A percentile compares a stretch with the other conserved stretches of the same genome.
phyloP scores from a whole-genome alignment of 352 stramenopile species.

The Pythium dissotocum region DNA sequence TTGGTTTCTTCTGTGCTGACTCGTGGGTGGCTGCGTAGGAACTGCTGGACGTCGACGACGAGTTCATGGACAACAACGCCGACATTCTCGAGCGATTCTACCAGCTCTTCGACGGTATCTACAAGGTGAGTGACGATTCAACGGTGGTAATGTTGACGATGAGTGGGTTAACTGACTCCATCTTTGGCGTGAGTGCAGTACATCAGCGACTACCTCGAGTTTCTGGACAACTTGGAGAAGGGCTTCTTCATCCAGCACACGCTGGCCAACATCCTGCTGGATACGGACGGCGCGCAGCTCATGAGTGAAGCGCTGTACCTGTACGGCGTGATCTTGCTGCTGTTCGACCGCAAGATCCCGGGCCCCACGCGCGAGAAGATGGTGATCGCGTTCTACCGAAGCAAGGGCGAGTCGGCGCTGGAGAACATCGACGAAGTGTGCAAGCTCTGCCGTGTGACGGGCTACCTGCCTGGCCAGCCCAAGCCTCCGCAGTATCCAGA shows the following conservation, averaged over 20 bases:
- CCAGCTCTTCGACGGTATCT: slow-evolving; percentile 74
- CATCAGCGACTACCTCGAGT: slow-evolving; percentile 91
- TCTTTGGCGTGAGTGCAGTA: slow-evolving; percentile 58
- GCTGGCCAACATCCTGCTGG: slow-evolving; percentile 92
- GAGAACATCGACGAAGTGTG: slow-evolving; percentile 92
- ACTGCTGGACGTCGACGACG: slow-evolving; percentile 73
- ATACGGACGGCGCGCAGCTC: slow-evolving; percentile 92
- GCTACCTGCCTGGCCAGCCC: slow-evolving; percentile 81
- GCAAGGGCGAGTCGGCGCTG: slow-evolving; percentile 85
- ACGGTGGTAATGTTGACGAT: neutral
- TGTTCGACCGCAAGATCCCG: slow-evolving; percentile 92
- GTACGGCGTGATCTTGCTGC: slow-evolving; percentile 93
- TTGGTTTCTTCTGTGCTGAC: neutral
- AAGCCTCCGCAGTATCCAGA: slow-evolving; percentile 88
- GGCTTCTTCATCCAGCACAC: slow-evolving; percentile 97
- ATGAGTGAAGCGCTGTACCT: slow-evolving; percentile 94
- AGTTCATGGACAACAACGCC: slow-evolving; percentile 79
- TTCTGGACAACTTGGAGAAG: slow-evolving; percentile 90
- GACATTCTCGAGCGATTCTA: slow-evolving; percentile 78
- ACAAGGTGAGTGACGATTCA: slow-evolving; percentile 25
- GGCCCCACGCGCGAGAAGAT: slow-evolving; percentile 90
- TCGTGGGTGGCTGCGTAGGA: slow-evolving; percentile 23
- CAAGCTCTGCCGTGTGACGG: slow-evolving; percentile 89
- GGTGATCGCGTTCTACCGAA: slow-evolving; percentile 88
- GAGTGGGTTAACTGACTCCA: neutral